Evolutionary conservation across 1,139 yeast species (phyloP).

Genomic region (Pneumocystis canis): DNA sequence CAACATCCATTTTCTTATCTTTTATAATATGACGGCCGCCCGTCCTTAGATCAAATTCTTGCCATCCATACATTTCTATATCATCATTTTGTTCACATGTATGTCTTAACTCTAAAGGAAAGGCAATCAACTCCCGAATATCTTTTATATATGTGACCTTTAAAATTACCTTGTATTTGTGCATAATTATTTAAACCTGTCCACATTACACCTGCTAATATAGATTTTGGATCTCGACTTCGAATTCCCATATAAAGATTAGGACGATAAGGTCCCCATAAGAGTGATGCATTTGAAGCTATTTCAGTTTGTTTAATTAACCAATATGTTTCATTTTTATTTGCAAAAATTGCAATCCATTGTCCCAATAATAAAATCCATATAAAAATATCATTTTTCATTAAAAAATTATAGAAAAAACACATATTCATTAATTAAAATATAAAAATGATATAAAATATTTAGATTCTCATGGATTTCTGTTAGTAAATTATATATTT

Average conservation of each 20-base stretch:
- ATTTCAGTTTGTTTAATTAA: neutral
- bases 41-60: conserved; percentile 62
- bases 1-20: conserved; percentile 51
- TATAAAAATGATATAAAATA: no score
- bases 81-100: conserved; percentile 63
- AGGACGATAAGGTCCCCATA: conserved; percentile 92
- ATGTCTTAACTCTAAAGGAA: conserved; percentile 42
- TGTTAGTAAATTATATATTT: no score
- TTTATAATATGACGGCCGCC: conserved; percentile 74
- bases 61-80: conserved; percentile 72
- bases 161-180: conserved; percentile 30
- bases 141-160: neutral
- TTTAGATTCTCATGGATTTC: no score
- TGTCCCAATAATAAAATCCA: neutral
- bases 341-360: neutral
- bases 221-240: conserved; percentile 64
- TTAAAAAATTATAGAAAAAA: neutral
- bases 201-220: conserved; percentile 83
- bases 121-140: neutral
- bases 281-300: conserved; percentile 22
- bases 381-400: neutral
- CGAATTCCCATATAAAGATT: conserved; percentile 73
- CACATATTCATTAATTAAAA: no score
- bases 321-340: neutral
- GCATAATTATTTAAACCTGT: conserved; percentile 47